Evolutionary conservation across 495 filamentous ascomycete species (phyloP).

Genomic region (Penicillium manginii): DNA sequence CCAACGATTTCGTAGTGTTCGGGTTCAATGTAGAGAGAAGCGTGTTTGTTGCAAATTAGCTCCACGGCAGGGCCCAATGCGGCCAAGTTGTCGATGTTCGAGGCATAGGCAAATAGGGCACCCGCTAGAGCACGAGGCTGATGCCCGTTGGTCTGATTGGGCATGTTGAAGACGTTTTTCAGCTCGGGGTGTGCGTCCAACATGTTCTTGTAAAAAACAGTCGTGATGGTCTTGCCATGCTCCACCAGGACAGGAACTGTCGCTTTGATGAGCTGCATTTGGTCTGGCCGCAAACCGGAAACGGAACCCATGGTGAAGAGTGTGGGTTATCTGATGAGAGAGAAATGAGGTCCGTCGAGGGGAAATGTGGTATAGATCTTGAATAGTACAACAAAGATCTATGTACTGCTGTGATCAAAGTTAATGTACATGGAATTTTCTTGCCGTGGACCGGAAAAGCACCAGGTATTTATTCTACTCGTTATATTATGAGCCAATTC

Average conservation of each 20-base stretch:
- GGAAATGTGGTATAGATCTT: too few relatives aligned
- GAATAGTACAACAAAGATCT: too few relatives aligned
- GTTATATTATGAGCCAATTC: too few relatives aligned
- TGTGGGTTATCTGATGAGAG: too few relatives aligned
- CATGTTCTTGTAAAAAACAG: conserved; percentile 70
- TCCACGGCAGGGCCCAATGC: conserved; percentile 65
- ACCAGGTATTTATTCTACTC: not conserved
- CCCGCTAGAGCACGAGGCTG: conserved; percentile 68
- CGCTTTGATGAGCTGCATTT: conserved; percentile 46
- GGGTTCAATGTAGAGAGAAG: conserved; percentile 68
- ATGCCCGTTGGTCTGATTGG: conserved; percentile 65
- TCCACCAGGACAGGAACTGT: conserved; percentile 59
- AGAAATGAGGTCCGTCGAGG: too few relatives aligned
- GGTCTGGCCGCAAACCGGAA: conserved; percentile 29
- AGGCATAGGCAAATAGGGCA: conserved; percentile 71
- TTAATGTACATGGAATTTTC: not conserved
- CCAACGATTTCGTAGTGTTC: conserved; percentile 72
- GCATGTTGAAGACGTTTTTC: conserved; percentile 67
- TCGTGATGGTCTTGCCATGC: conserved; percentile 68
- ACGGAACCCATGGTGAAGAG: conserved; percentile 22
- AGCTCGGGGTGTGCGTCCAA: conserved; percentile 63
- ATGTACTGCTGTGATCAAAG: not conserved
- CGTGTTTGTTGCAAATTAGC: conserved; percentile 77
- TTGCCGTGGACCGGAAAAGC: not conserved
- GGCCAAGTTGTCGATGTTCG: conserved; percentile 69